A percentile compares a stretch with the other conserved stretches of the same genome.
These are phyloP conservation scores for Lactifluus subvellereus DNA, from an alignment of 768 basidiomycete genomes.

Conservation along the genomic window DNA sequence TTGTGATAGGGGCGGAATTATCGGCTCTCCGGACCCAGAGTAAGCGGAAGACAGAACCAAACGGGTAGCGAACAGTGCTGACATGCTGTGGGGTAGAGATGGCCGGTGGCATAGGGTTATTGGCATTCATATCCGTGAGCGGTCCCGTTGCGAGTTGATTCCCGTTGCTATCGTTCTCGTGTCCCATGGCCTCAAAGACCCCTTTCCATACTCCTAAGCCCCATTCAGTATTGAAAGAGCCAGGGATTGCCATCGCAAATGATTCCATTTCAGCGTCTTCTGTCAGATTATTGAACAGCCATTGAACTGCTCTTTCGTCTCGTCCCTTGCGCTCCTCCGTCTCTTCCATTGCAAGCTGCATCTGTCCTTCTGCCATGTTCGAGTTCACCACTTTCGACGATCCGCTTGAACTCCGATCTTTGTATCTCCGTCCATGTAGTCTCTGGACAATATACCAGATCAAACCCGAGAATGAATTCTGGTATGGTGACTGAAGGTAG, in stretches of 20 bases:
- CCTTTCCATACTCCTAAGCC: conserved; percentile 1
- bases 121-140: too few relatives aligned
- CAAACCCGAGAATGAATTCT: conserved; percentile 4
- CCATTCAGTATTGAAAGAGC: background rate
- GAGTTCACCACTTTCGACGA: background rate
- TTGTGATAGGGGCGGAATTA: background rate
- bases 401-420: background rate
- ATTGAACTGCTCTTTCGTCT: background rate
- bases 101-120: background rate
- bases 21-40: background rate
- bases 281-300: background rate
- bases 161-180: background rate
- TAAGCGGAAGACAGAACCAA: background rate
- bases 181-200: background rate
- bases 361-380: conserved; percentile 1
- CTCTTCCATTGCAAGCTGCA: conserved; percentile 15
- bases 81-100: background rate
- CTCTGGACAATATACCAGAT: conserved; percentile 10
- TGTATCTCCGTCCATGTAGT: background rate
- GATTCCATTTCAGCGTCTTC: conserved; percentile 5
- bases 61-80: too few relatives aligned
- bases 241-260: conserved; percentile 1
- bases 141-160: background rate
- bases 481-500: conserved; percentile 15
- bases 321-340: background rate